Evolutionary conservation across 2,329 filamentous ascomycete genomes (phyloP), one percentile per base, ranked within the genome.

Genomic region (Talaromyces marneffei): DNA sequence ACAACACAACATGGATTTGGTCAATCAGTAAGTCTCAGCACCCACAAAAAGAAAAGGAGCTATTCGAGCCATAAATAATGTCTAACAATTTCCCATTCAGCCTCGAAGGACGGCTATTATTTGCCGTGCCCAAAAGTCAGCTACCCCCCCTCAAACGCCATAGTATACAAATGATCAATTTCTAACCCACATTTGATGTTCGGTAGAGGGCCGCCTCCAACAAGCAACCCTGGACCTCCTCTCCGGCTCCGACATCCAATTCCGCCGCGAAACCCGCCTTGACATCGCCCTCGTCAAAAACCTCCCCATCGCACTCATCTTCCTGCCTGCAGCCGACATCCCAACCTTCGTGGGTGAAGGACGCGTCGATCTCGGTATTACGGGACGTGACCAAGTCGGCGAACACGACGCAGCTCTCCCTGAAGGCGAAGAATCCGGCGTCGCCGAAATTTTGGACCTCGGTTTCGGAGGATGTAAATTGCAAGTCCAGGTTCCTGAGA

Each of bases 261-360:
- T 99, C 81, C 88, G 90, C 75, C 88, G 94, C 72, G 92, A 97
- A 81, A 92, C 89, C 75, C 89, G 94, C 62, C 90, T 97, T 70
- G 94, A 99, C 76, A 97, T 99, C 72, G 94, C 94, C 16, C 87
- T 99, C 27, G 94, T 97, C 73, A 96, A 97, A 82, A 99, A 99
- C 79, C 86, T 94, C 29, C 91, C 90, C 37, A 91, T 99, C 69
- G 94, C 94, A 16, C 89, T 99, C 63, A 87, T 99, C 72, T 99
- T 99, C 82, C 89, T 99, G 27, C 94, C 94, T 31, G 94, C 93
- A 39, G 92, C 92, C 67, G 94, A 99, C 75, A 99, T 99, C 72
- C 94, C 94, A 4, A 96, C 92, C 40, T 97, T 97, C 72, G 92
- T 99, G 53, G 93, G 93, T 61, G 92, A 97, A 78, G 94, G 94